Evolutionary conservation across 2,329 filamentous ascomycete species (phyloP).

Genomic region (Escovopsis sp.): DNA sequence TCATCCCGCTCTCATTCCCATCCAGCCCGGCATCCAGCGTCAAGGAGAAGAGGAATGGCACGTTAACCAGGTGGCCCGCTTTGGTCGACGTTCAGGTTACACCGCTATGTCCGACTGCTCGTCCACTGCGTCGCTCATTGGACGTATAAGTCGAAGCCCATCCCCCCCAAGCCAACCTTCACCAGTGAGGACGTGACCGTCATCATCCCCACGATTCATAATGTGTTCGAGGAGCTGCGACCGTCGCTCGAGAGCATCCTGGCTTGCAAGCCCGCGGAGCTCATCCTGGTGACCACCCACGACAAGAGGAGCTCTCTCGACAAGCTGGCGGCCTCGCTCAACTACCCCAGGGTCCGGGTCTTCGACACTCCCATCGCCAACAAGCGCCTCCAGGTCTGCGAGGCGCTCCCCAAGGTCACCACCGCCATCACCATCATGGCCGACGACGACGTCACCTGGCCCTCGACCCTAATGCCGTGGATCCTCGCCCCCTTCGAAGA

Average conservation of each 20-base stretch:
- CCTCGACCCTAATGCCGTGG: constrained; percentile 72
- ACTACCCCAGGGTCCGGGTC: constrained; percentile 50
- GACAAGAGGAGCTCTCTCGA: constrained; percentile 58
- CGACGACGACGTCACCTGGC: constrained; percentile 93
- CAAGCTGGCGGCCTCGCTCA: constrained; percentile 47
- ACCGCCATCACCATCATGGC: constrained; percentile 83
- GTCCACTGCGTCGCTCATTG: constrained; percentile 78
- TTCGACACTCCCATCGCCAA: constrained; percentile 74
- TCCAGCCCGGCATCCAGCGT: no score
- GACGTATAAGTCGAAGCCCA: constrained; percentile 71
- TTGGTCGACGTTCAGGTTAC: constrained; percentile 40
- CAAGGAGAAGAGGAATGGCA: neutral
- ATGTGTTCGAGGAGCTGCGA: constrained; percentile 67
- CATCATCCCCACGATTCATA: constrained; percentile 84
- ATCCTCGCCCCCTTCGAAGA: constrained; percentile 87
- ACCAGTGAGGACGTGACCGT: constrained; percentile 79
- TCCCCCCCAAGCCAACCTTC: constrained; percentile 66
- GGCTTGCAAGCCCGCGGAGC: constrained; percentile 49
- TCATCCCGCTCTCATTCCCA: no score
- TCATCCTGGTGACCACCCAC: constrained; percentile 78
- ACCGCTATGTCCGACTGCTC: constrained; percentile 74
- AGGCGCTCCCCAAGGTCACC: constrained; percentile 70
- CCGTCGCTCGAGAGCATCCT: constrained; percentile 68
- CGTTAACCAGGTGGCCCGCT: neutral
- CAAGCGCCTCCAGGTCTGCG: constrained; percentile 86